Evolutionary conservation across 176 grass and related monocot genomes (phyloP).

Genomic region (Carex scoparia): DNA sequence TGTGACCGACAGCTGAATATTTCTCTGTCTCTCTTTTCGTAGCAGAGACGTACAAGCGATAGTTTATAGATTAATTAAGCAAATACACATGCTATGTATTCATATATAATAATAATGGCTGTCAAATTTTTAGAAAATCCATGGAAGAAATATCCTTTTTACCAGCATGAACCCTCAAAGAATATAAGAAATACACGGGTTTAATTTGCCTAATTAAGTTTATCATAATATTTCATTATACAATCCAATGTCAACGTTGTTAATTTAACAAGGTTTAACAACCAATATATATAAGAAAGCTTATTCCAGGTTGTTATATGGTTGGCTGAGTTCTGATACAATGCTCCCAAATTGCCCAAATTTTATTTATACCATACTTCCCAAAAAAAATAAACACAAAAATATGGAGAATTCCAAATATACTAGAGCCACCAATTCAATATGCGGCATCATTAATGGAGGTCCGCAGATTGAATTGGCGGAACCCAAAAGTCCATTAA

Average conservation of each 20-base stretch:
- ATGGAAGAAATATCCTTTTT: background rate
- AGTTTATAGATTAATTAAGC: background rate
- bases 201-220: background rate
- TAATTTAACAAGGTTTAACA: background rate
- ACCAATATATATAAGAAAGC: background rate
- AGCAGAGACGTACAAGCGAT: constrained; percentile 14
- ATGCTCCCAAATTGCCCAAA: background rate
- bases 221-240: background rate
- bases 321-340: background rate
- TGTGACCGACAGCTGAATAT: background rate
- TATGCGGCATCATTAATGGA: no score
- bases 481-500: no score
- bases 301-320: background rate
- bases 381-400: no score
- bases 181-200: background rate
- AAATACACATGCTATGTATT: background rate
- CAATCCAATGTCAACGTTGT: background rate
- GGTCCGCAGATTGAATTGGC: no score
- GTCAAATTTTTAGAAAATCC: background rate
- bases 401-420: no score
- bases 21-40: background rate
- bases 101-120: background rate
- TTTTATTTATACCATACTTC: no score
- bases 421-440: no score
- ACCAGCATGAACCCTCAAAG: background rate